Base-by-base conservation (phyloP, 305 asterid species). In the Solanum hybrid region DNA sequence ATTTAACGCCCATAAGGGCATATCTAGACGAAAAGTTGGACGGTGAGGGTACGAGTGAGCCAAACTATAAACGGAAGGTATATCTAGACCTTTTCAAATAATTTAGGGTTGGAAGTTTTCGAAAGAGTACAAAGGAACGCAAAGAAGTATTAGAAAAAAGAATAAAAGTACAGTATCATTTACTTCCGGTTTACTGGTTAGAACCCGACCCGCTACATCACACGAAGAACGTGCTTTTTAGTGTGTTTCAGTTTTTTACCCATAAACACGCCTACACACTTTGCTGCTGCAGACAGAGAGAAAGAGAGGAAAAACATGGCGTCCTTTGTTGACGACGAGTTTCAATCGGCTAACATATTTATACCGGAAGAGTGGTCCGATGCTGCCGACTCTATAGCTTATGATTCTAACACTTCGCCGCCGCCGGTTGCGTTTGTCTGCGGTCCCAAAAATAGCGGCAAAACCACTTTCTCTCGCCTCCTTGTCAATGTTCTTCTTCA, bases 391-490 rank as follows among this genome's bases (percentile, higher is more conserved):
- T 81, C 95, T 88, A 91, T 97, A 88, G 93, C 97, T 38, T 64
- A 56, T 37, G 89, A 92, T 36, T 92, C 96, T 27, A 84, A 78
- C 81, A 85, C 91, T 89, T 91, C 85, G 37, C 82, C 88, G 24
- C 92, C 92, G 35, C 95, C 96, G 3, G 91, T 95, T 84, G 90
- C 95, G 24, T 90, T 97, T 27, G 93, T 96, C 16, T 96, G 99
- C 86, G 98, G 99, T 79, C 98, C 99, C 75, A 97, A 96, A 90
- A 96, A 96, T 88, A 92, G 97, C 89, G 99, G 99, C 92, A 97
- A 96, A 92, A 93, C 98, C 31, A 96, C 96, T 24, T 98, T 96
- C 93, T 95, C 98, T 56, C 97, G 99, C 90, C 94, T 94, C 92
- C 98, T 98, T 87, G 91, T 96, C 90, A 96, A 96, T 88, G 94